Conservation (phyloP, 768 basidiomycete species). For the Boletus patriciae region DNA sequence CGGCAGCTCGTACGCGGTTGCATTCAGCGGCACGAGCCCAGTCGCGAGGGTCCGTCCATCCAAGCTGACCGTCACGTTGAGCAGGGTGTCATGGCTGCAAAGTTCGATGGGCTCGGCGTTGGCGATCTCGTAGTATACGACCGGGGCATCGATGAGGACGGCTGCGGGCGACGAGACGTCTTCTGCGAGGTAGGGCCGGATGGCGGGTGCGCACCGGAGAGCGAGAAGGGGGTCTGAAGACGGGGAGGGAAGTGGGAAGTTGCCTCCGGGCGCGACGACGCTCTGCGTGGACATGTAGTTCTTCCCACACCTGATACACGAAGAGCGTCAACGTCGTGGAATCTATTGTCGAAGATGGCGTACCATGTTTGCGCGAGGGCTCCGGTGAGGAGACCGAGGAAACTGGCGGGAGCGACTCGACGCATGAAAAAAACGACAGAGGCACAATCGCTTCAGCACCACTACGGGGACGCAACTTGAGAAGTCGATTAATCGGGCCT, state of each 20-base stretch:
- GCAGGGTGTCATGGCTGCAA: conserved; percentile 11
- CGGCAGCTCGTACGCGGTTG: conserved; percentile 47
- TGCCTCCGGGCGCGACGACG: conserved; percentile 48
- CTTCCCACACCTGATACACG: conserved; percentile 51
- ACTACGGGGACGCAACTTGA: not conserved
- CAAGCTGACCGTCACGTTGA: conserved; percentile 47
- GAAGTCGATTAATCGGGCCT: too few relatives aligned
- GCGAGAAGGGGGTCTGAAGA: conserved; percentile 50
- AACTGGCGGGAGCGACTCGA: conserved; percentile 4
- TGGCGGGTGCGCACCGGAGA: conserved; percentile 57
- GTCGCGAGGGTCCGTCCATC: conserved; percentile 44
- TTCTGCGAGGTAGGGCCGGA: conserved; percentile 59
- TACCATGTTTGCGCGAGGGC: conserved; percentile 33
- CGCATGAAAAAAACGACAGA: conserved; percentile 11
- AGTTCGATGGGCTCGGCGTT: conserved; percentile 46
- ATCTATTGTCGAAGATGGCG: not conserved
- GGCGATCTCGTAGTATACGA: conserved; percentile 48
- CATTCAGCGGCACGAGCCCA: conserved; percentile 52
- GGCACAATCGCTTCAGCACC: too few relatives aligned
- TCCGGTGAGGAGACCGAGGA: conserved; percentile 14
- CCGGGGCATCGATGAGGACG: conserved; percentile 53
- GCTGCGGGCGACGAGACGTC: conserved; percentile 44
- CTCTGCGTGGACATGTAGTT: conserved; percentile 49
- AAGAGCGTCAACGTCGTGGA: not conserved
- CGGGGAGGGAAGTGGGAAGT: conserved; percentile 42